Evolutionary conservation across 2,329 filamentous ascomycete species (phyloP).

Genomic region (Capronia americana): DNA sequence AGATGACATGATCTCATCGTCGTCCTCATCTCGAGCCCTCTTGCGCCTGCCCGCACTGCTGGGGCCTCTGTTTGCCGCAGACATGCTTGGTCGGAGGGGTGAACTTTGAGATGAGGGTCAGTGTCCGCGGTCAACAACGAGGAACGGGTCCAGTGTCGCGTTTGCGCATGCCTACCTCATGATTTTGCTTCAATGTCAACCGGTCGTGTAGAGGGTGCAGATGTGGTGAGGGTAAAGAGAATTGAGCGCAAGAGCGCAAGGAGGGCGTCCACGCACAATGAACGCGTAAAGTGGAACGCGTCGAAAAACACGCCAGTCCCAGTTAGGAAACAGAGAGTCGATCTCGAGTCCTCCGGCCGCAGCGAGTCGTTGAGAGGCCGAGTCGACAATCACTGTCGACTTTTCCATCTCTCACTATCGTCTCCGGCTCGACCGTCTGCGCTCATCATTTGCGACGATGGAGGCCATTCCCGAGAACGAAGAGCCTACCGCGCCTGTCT

Average conservation of each 20-base stretch:
- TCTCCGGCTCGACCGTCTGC: neutral
- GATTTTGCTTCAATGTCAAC: neutral
- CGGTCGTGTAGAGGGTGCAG: neutral
- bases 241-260: conserved; percentile 3
- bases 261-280: conserved; percentile 4
- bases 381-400: neutral
- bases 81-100: conserved; percentile 79
- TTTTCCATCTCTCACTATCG: neutral
- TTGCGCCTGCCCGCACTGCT: conserved; percentile 62
- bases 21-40: conserved; percentile 70
- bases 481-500: conserved; percentile 40
- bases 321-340: conserved; percentile 6
- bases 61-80: conserved; percentile 80
- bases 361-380: neutral
- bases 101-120: conserved; percentile 62
- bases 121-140: neutral
- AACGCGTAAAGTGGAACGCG: conserved; percentile 27
- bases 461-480: conserved; percentile 25
- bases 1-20: conserved; percentile 65
- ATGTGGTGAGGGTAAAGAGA: neutral
- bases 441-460: conserved; percentile 5
- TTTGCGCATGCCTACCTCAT: conserved; percentile 29
- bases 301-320: conserved; percentile 20
- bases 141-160: neutral
- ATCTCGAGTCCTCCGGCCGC: neutral